phyloP scores from a whole-genome alignment of 352 stramenopile species.

The Phytophthora syringae region DNA sequence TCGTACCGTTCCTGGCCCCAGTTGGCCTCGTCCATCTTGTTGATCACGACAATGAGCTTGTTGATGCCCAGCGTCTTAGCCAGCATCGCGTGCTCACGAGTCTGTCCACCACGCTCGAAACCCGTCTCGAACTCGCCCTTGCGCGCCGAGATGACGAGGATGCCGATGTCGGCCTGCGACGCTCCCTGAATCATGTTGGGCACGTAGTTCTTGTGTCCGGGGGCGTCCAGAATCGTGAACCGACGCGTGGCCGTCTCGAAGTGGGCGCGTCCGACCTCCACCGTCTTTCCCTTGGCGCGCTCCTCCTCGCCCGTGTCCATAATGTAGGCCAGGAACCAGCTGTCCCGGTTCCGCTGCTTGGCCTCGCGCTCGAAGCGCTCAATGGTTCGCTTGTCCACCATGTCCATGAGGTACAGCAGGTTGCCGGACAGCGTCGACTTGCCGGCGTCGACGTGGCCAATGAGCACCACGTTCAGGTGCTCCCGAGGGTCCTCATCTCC shows the following conservation, averaged over 20 bases:
- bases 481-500: slow-evolving; percentile 95
- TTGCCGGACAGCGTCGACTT: slow-evolving; percentile 98
- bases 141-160: slow-evolving; percentile 96
- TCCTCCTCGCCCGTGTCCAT: slow-evolving; percentile 99
- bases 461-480: slow-evolving; percentile 99
- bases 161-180: slow-evolving; percentile 97
- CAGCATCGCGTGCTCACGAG: slow-evolving; percentile 98
- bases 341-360: slow-evolving; percentile 90
- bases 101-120: slow-evolving; percentile 98
- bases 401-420: slow-evolving; percentile 98
- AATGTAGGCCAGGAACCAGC: slow-evolving; percentile 98
- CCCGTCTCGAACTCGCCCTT: slow-evolving; percentile 99
- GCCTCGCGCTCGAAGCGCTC: slow-evolving; percentile 99
- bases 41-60: slow-evolving; percentile 99
- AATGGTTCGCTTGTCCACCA: slow-evolving; percentile 99
- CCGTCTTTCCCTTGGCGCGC: slow-evolving; percentile 92
- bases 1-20: slow-evolving; percentile 94
- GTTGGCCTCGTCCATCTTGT: slow-evolving; percentile 99
- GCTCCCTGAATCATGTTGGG: slow-evolving; percentile 99
- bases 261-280: slow-evolving; percentile 94
- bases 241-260: slow-evolving; percentile 97
- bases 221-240: slow-evolving; percentile 99
- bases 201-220: slow-evolving; percentile 99
- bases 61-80: slow-evolving; percentile 99
- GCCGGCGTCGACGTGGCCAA: slow-evolving; percentile 99